A percentile compares a stretch with the other conserved stretches of the same genome.
These are phyloP conservation scores for Xylariales sp. DNA, from an alignment of 2,329 filamentous ascomycete species.

Conservation along the genomic window DNA sequence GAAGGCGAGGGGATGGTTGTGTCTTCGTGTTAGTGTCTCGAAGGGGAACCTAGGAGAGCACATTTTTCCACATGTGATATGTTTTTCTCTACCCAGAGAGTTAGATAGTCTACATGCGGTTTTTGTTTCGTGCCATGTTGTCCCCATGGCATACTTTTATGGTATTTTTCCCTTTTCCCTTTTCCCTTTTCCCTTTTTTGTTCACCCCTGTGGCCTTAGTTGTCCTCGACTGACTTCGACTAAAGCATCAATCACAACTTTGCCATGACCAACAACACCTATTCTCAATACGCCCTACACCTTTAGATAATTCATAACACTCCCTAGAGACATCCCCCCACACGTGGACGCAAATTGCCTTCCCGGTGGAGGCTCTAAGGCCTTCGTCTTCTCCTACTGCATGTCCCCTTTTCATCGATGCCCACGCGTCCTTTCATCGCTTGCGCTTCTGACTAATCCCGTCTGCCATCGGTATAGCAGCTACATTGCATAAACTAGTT, in stretches of 20 bases:
- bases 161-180: neutral
- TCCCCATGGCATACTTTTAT: neutral
- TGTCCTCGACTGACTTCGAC: neutral
- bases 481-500: no score
- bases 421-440: neutral
- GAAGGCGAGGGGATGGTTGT: neutral
- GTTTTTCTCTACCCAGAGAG: neutral
- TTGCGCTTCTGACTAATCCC: neutral
- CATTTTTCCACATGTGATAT: neutral
- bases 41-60: neutral
- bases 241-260: neutral
- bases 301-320: neutral
- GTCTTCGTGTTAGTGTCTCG: neutral
- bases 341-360: neutral
- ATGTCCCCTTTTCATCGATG: neutral
- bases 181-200: neutral
- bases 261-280: neutral
- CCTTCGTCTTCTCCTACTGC: neutral
- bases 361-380: neutral
- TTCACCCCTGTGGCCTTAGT: neutral
- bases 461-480: no score
- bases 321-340: neutral
- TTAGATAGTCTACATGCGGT: neutral
- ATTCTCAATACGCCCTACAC: neutral
- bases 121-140: constrained; percentile 1